Conservation (phyloP, 1,284 basidiomycete species). For the Papiliotrema terrestris region DNA sequence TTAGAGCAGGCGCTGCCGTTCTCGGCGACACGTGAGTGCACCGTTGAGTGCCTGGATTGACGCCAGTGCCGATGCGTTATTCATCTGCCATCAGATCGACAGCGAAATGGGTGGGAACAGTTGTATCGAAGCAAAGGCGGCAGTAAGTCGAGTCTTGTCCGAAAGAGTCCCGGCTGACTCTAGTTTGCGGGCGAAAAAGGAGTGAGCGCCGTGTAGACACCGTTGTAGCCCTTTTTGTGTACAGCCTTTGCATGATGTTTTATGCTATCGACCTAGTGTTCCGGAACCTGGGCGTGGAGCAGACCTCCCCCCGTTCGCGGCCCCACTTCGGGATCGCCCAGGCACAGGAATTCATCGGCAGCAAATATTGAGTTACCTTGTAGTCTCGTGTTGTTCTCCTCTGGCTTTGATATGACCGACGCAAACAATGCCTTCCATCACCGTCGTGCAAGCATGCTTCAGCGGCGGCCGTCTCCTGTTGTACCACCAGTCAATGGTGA, state of each 20-base stretch:
- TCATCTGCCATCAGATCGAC: slow-evolving; percentile 85
- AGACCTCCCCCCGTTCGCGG: no score
- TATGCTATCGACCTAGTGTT: no score
- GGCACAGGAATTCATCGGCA: no score
- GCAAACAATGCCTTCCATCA: no score
- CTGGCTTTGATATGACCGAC: no score
- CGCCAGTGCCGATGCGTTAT: slow-evolving; percentile 65
- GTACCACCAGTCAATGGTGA: neutral
- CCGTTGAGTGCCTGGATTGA: slow-evolving; percentile 3
- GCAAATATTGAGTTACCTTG: neutral
- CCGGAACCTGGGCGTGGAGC: no score
- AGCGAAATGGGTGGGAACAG: slow-evolving; percentile 64
- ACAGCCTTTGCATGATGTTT: no score
- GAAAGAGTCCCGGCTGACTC: neutral
- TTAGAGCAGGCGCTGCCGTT: slow-evolving; percentile 75
- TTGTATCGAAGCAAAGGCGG: slow-evolving; percentile 64
- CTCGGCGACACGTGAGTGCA: slow-evolving; percentile 67
- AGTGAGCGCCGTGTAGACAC: neutral
- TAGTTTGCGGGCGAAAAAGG: neutral
- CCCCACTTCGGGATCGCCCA: no score
- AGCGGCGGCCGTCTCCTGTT: neutral
- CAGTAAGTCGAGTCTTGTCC: slow-evolving; percentile 54
- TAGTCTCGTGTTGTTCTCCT: neutral
- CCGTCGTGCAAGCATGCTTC: neutral
- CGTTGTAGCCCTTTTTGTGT: no score